These are phyloP conservation scores for Misopates orontium DNA, from an alignment of 257 asterid species.

Conservation along the genomic window DNA sequence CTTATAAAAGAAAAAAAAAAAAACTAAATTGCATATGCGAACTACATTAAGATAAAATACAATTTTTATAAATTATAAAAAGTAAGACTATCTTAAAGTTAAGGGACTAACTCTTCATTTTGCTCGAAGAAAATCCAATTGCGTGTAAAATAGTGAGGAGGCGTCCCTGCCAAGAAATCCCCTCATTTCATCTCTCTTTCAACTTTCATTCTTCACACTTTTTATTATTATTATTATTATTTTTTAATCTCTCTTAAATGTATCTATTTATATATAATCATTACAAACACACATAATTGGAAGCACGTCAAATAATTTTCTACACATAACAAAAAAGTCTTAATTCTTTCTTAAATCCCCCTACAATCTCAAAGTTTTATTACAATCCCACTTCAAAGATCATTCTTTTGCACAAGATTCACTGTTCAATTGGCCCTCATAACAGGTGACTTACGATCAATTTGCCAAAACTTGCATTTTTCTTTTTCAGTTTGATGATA, in stretches of 20 bases:
- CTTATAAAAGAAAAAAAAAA: too few relatives aligned
- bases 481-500: too few relatives aligned
- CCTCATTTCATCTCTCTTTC: slow-evolving; percentile 35
- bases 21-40: too few relatives aligned
- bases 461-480: too few relatives aligned
- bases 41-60: too few relatives aligned
- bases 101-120: too few relatives aligned
- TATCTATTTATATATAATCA: slow-evolving; percentile 19
- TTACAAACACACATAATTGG: not conserved
- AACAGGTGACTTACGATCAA: too few relatives aligned
- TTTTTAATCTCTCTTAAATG: slow-evolving; percentile 1
- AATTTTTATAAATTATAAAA: too few relatives aligned
- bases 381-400: too few relatives aligned
- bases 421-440: too few relatives aligned
- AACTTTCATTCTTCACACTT: slow-evolving; percentile 27
- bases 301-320: slow-evolving; percentile 25
- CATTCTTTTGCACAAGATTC: too few relatives aligned
- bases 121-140: slow-evolving; percentile 27
- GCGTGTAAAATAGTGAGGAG: slow-evolving; percentile 47
- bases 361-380: slow-evolving; percentile 37
- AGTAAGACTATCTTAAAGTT: too few relatives aligned
- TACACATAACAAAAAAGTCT: slow-evolving; percentile 17
- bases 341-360: slow-evolving; percentile 21
- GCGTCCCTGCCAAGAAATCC: slow-evolving; percentile 70
- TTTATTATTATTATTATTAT: not conserved